A percentile compares a stretch with the other conserved stretches of the same genome.
Evolutionary conservation across 2,329 filamentous ascomycete species (phyloP).

Genomic region (Paraphaeosphaeria sporulosa): DNA sequence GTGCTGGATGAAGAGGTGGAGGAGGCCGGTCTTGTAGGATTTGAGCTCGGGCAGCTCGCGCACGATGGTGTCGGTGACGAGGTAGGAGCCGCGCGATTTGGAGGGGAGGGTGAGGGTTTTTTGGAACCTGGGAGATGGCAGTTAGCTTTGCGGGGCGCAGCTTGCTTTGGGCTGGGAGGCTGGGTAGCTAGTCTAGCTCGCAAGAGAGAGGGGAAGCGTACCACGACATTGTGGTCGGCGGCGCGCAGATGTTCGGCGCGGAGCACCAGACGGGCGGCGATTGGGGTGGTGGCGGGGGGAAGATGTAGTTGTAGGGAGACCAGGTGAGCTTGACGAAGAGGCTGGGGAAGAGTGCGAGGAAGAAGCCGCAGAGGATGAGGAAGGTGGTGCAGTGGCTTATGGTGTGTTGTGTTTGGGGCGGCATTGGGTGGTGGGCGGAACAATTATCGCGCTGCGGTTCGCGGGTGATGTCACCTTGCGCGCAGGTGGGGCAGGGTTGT

Average conservation of each 20-base stretch:
- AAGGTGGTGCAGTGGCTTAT: conserved; percentile 50
- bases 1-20: conserved; percentile 94
- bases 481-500: conserved; percentile 8
- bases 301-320: conserved; percentile 45
- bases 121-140: conserved; percentile 62
- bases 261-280: conserved; percentile 31
- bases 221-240: conserved; percentile 41
- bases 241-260: conserved; percentile 37
- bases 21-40: conserved; percentile 74
- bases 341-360: conserved; percentile 59
- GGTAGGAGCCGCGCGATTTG: conserved; percentile 82
- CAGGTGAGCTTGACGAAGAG: conserved; percentile 54
- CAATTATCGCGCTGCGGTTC: conserved; percentile 5
- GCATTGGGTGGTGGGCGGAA: conserved; percentile 22
- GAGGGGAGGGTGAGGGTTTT: conserved; percentile 83
- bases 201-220: conserved; percentile 17
- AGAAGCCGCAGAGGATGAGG: conserved; percentile 58
- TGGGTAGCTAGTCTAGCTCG: too few relatives aligned
- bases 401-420: conserved; percentile 32
- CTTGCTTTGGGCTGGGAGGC: conserved; percentile 1
- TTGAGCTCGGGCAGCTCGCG: conserved; percentile 79
- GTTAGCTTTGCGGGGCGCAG: not conserved
- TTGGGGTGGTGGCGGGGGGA: conserved; percentile 24
- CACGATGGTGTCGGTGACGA: conserved; percentile 80
- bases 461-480: conserved; percentile 25